A percentile compares a stretch with the other conserved stretches of the same genome.
Evolutionary conservation across 352 stramenopile genomes (phyloP).

Genomic region (Aphanomyces cochlioides): DNA sequence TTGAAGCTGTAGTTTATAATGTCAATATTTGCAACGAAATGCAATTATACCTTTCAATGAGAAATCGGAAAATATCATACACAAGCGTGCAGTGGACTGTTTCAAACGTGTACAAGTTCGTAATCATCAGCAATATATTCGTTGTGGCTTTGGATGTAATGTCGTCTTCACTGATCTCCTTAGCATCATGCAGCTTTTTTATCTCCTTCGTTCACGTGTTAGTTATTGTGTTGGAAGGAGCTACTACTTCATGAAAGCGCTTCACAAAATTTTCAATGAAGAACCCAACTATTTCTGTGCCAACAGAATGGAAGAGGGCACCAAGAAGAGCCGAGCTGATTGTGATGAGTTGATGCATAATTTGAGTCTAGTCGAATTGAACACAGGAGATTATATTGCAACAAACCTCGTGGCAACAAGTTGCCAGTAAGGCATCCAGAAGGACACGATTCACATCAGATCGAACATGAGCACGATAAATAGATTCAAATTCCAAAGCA

Average conservation of each 20-base stretch:
- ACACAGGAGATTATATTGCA: neutral
- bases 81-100: conserved; percentile 86
- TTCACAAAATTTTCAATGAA: conserved; percentile 61
- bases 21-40: neutral
- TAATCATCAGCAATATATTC: conserved; percentile 85
- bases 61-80: conserved; percentile 86
- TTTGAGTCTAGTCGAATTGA: conserved; percentile 40
- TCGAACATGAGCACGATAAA: conserved; percentile 64
- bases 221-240: neutral
- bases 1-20: conserved; percentile 41
- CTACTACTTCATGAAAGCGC: conserved; percentile 20
- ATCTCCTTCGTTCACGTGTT: neutral
- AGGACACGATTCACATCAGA: conserved; percentile 72
- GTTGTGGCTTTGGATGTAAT: conserved; percentile 56
- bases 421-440: conserved; percentile 67
- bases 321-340: conserved; percentile 59
- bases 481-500: conserved; percentile 70
- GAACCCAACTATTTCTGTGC: conserved; percentile 73
- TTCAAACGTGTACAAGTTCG: conserved; percentile 88
- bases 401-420: conserved; percentile 32
- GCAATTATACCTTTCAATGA: conserved; percentile 45
- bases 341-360: conserved; percentile 79
- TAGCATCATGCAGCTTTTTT: conserved; percentile 36
- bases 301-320: conserved; percentile 72
- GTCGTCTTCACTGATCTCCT: conserved; percentile 35